Base-by-base conservation (phyloP, 495 filamentous ascomycete species). In the Penicillium herquei region DNA sequence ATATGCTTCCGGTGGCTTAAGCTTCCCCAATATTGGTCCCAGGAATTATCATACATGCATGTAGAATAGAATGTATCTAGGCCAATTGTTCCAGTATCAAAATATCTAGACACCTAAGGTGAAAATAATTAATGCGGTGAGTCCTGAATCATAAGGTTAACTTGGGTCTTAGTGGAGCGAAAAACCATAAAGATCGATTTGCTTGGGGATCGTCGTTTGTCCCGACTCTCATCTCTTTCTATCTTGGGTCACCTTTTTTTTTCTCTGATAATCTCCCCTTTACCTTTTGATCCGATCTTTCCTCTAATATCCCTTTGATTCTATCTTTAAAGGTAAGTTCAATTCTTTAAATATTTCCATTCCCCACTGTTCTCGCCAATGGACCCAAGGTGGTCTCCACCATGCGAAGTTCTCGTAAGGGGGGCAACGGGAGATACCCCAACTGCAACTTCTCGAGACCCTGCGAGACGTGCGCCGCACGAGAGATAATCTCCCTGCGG, bases 331-430 rank as follows among this genome's bases (percentile, higher is more conserved):
- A 39, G 21, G 58, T 68, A 39, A 59, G 59, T 64, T 4, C 21
- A 26, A 26, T 2, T 8, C 35, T 16, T 45, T 32, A 42, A 9
- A 12, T 30, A 16, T 30, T 55, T 50, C 59, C 51, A 31, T 61
- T 61, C 52, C 57, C 65, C 58, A 58, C 59, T 55, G 55, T 57
- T 58, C 42, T 56, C 46, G 56, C 53, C 53, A 52, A 64, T 39
- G 51, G 51, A 37, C 49, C 9, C 14, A 47, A 21, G 32, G 50
- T 37, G 17, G 57, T 63, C 64, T 65, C 62, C 65, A 65, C 65
- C 50, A 55, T 46, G 57, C 52, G 39, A 64, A 60, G 62, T 57
- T 12, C 43, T 61, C 64, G 57, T 62, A 65, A 68, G 57, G 65
- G 65, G 51, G 21, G 21, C 21, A 26, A 26, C 43, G 57, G 55